phyloP scores from a whole-genome alignment of 345 rosid genomes.

The rapeseed (Brassica napus) region Da-Ae NC_063440.1:22186501-22187000 shows the following conservation, averaged over 20 bases:
- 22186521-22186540: too few relatives aligned
- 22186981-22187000: constrained; percentile 73
- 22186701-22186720: neutral
- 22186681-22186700: constrained; percentile 6
- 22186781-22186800: constrained; percentile 24
- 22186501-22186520: too few relatives aligned
- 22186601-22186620: too few relatives aligned
- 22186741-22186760: constrained; percentile 32
- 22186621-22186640: too few relatives aligned
- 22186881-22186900: neutral
- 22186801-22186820: constrained; percentile 24
- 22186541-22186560: too few relatives aligned
- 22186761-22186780: constrained; percentile 35
- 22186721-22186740: constrained; percentile 14
- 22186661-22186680: constrained; percentile 8
- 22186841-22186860: neutral
- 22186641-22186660: too few relatives aligned
- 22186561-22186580: too few relatives aligned
- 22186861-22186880: constrained; percentile 15
- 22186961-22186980: constrained; percentile 33
- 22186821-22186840: constrained; percentile 17
- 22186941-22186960: neutral
- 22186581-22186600: too few relatives aligned
- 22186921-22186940: too few relatives aligned
- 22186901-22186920: too few relatives aligned